Base-by-base conservation (phyloP, 495 filamentous ascomycete species). In the Alectoria sarmentosa region DNA sequence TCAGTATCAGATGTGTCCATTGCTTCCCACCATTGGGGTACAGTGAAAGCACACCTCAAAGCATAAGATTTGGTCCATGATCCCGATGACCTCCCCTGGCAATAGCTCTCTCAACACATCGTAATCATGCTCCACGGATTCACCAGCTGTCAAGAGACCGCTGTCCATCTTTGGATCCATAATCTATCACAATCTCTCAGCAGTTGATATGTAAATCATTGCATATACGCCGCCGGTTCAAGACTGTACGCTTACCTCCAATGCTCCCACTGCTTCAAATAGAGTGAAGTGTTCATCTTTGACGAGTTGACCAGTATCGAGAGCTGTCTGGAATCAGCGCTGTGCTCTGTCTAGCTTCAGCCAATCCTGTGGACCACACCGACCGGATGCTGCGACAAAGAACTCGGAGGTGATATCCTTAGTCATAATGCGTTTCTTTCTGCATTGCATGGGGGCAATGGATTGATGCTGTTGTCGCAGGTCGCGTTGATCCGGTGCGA, bases 91-190 rank as follows among this genome's bases (percentile, higher is more conserved):
- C 73, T 98, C 88, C 70, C 88, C 84, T 9, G 92, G 88, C 55
- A 84, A 76, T 38, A 97, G 76, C 57, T 82, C 77, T 63, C 81
- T 77, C 62, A 84, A 80, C 61, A 90, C 83, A 74, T 98, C 90
- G 78, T 96, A 98, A 66, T 90, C 84, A 60, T 93, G 88, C 66
- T 96, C 89, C 9, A 96, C 80, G 39, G 85, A 86, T 68, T 96
- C 90, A 49, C 85, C 90, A 14, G 86, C 83, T 17, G 81, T 82
- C 21, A 94, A 74, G 69, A 86, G 89, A 38, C 94, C 94, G 71
- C 90, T 96, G 72, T 98, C 94, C 94, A 98, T 98, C 74, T 97
- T 98, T 1, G 88, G 86, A 71, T 98, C 94, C 92, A 96, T 96
- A 65, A 98, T 93, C 94, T 98, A 68, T 63, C 39, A 36, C 28